Evolutionary conservation across 176 grass and related monocot genomes (phyloP), one percentile per base, ranked within the genome.

Genomic region (Dendrocalamus sinicus): DNA sequence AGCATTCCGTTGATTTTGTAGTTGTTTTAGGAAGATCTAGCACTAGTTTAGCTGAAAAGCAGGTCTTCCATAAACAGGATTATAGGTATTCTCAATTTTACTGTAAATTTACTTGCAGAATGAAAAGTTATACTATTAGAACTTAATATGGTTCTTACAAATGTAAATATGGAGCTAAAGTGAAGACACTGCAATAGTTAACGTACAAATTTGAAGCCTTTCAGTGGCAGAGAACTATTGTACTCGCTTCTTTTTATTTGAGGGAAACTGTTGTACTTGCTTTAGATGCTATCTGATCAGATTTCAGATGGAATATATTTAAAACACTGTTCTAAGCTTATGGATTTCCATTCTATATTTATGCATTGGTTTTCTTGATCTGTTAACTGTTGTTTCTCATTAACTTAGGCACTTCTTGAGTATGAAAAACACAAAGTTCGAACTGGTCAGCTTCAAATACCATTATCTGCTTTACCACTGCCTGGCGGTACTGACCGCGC

Each of bases 361-460:
- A 73, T 71, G 58, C 8, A 72, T 82, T 73, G 4, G 44, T 72
- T 86, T 83, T 16, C 23, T 67, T 66, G 1, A 4, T 77, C 40
- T 82, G 77, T 70, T 84, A 64, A 91, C 45, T 76, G 9, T 26
- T 76, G 57, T 70, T 89, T 81, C 81, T 84, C 81, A 91, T 68
- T 23, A 67, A 83, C 85, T 17, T 67, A 99, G 97, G 93, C 97
- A 53, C 90, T 99, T 78, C 92, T 99, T 79, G 94, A 96, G 61
- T 99, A 96, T 48, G 97, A 99, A 90, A 99, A 94, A 78, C 63
- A 99, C 84, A 99, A 96, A 91, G 93, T 99, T 47, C 92, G 64
- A 68, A 96, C 85, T n/a, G 94, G 97, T 26, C 90, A 99, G 76
- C 90, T 99, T 84, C 92, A 94, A 90, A 73, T 96, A 79, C 87